Base-by-base conservation (phyloP, 2,329 filamentous ascomycete species). In the Alternaria infectoria region DNA sequence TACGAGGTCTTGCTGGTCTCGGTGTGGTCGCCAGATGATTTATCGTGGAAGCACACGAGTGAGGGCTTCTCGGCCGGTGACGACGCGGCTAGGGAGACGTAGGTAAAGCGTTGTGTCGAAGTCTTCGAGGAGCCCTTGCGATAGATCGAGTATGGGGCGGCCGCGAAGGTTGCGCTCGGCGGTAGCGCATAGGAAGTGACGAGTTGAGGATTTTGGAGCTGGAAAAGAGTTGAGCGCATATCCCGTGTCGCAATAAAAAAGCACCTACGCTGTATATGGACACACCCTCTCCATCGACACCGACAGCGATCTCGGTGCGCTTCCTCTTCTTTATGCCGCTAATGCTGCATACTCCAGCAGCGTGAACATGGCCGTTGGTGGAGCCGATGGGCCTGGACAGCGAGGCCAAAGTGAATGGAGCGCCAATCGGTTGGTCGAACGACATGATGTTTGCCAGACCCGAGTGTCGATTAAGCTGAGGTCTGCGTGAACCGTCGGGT, bases 121-220 rank as follows among this genome's bases (percentile, higher is more conserved):
- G 77, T 77, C 36, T 80, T 81, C 30, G 81, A 81, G 28, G 77
- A 72, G 47, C 81, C 75, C 73, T 85, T 86, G 65, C 82, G 81
- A 74, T 87, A 85, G 47, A 89, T 81, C 23, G 88, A 90, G 72
- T 83, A 87, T 56, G 88, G 88, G 32, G 85, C 81, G 56, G 86
- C 86, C 57, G 83, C 82, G 73, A 89, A 86, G 15, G 81, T 83
- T 23, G 86, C 85, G 71, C 88, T 84, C 26, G 88, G 88, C 36
- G 88, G 87, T 15, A 89, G 80, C 55, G 87, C 86, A 74, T 89
- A 89, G 15, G 88, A 89, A 32, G 86, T 85, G 17, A 88, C 81
- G 9, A 88, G 82, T 69, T 85, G 87, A 9, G 88, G 86, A 55
- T 85, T 87, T 83, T 88, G 86, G 21, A 89, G 79, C 88, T 90